These are phyloP conservation scores for Trichosporon faecale DNA, from an alignment of 1,284 basidiomycete species.

Conservation along the genomic window DNA sequence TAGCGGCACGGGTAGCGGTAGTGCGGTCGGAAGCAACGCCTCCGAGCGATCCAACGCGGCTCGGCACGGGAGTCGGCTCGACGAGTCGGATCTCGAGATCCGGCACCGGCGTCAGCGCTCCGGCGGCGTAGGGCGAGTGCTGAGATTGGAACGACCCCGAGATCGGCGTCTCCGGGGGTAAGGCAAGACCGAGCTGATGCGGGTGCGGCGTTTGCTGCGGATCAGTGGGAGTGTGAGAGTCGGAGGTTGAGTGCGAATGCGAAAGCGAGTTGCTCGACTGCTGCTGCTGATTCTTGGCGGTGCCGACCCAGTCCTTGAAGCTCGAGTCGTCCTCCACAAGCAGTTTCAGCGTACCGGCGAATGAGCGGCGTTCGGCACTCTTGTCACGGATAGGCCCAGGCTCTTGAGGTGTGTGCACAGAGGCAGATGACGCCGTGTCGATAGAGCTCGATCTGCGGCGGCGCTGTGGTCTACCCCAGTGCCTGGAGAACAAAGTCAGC, in stretches of 20 bases:
- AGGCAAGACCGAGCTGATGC: background rate
- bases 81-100: conserved; percentile 46
- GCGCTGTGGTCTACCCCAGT: conserved; percentile 35
- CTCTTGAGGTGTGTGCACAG: conserved; percentile 34
- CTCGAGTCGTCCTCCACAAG: conserved; percentile 39
- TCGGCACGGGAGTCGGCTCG: conserved; percentile 48
- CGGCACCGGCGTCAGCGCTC: conserved; percentile 37
- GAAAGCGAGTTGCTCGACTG: background rate
- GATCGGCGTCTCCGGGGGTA: background rate
- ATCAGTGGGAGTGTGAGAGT: background rate
- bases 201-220: background rate
- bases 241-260: background rate
- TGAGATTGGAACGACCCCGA: background rate
- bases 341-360: conserved; percentile 41
- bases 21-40: conserved; percentile 13
- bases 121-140: background rate
- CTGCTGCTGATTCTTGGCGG: conserved; percentile 35
- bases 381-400: conserved; percentile 10
- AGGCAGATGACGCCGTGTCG: conserved; percentile 29
- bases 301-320: conserved; percentile 50
- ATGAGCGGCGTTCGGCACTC: conserved; percentile 35
- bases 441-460: conserved; percentile 32
- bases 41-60: conserved; percentile 45
- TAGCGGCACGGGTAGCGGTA: background rate
- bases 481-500: conserved; percentile 22